Conservation (phyloP, 208 protist species). For the Trypanosoma mega region DNA sequence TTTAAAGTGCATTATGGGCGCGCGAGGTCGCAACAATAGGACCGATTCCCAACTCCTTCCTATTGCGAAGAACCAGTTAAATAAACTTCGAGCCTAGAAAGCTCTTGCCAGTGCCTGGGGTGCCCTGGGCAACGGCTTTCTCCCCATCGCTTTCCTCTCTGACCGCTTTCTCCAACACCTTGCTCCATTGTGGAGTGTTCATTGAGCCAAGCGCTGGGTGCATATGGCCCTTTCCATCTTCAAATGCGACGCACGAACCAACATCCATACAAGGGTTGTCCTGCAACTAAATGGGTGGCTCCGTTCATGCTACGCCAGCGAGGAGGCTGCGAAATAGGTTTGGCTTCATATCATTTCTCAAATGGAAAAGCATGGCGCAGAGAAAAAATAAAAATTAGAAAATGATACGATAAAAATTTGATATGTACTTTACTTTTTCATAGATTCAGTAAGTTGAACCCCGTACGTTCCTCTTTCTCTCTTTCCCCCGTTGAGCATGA, state of each 20-base stretch:
- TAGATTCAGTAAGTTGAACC: too few species aligned
- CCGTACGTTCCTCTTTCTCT: too few species aligned
- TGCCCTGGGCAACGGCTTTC: constrained; percentile 34
- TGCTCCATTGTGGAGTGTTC: background rate
- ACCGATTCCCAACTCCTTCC: background rate
- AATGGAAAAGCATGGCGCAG: too few species aligned
- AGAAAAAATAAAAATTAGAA: too few species aligned
- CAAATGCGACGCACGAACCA: background rate
- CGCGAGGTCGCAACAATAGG: constrained; percentile 32
- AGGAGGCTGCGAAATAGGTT: background rate
- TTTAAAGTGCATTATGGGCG: constrained; percentile 45
- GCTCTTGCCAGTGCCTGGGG: constrained; percentile 45
- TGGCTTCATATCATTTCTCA: background rate
- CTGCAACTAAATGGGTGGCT: constrained; percentile 6
- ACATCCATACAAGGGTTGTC: background rate
- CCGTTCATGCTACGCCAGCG: background rate
- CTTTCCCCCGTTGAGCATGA: too few species aligned
- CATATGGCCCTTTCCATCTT: background rate
- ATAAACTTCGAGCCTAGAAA: constrained; percentile 37
- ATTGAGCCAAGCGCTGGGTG: background rate
- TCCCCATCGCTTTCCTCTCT: background rate
- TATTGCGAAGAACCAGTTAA: constrained; percentile 22
- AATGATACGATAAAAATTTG: too few species aligned
- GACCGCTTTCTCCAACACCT: background rate
- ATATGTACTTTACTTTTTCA: too few species aligned